Evolutionary conservation across 2,329 filamentous ascomycete species (phyloP), one percentile per base, ranked within the genome.

Genomic region (Blastomyces gilchristii): DNA sequence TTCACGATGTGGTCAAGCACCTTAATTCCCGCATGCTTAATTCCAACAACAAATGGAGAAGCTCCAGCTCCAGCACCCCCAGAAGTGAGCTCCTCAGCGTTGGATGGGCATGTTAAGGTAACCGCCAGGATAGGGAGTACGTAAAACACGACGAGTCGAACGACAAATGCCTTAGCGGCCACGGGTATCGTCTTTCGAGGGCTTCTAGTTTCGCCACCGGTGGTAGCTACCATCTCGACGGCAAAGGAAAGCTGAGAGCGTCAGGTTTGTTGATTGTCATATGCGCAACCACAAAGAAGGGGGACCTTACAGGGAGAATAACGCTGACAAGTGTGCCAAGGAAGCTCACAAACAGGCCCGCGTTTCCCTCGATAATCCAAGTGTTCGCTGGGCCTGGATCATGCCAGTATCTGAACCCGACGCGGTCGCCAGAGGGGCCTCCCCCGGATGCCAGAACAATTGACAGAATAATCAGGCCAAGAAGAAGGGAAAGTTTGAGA

Each of bases 281-380:
- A 25, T 49, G n/a, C 22, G 47, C 9, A 25, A 25, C 47, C 2
- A 1, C 25, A 22, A 22, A n/a, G n/a, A 22, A 49, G 3, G n/a
- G 47, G n/a, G 47, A 25, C 25, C 47, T 49, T 49, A 49, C 47
- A 4, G 47, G 47, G n/a, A 49, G 47, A 25, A 49, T 22, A 49
- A 49, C 47, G 47, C 47, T 49, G 22, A 49, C 47, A 25, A 49
- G 47, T 2, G 47, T 58, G 73, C 76, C 68, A 77, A 81, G 50
- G 84, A 78, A 57, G 80, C 82, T 14, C 83, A 73, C 71, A 84
- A 84, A 45, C 82, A 80, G 41, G 80, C 80, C 49, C 77, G 78
- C 45, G 70, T 66, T 43, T 69, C 75, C 0, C 68, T 64, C 22
- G n/a, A 49, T 6, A n/a, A 49, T 70, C 69, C 12, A 77, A 71